Base-by-base conservation (phyloP, 2,329 filamentous ascomycete genomes). In the Aspergillus novoparasiticus region DNA sequence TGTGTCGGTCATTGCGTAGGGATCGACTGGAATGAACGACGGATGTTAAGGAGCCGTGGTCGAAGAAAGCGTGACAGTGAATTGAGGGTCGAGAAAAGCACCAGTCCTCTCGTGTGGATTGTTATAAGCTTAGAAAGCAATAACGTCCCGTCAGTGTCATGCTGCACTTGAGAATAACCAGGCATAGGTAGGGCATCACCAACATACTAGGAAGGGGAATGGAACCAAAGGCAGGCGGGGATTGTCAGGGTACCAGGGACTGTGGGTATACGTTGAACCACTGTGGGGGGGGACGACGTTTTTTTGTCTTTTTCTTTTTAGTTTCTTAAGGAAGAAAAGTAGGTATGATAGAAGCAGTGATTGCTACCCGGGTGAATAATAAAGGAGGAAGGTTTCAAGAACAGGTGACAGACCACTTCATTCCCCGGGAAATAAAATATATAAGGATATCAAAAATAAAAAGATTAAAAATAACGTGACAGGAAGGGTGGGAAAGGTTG, bases 1-100 rank as follows among this genome's bases (percentile, higher is more conserved):
- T 57, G 57, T 62, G 50, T 34, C 45, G 54, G 56, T 61, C 66
- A 69, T 68, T 61, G 60, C 60, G 66, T 60, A 61, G 39, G 34
- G 58, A 23, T 28, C 41, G 48, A 48, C 19, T 34, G 32, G 48
- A 59, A n/a, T 11, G 43, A 43, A 36, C 21, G 30, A 43, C 39
- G 23, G 55, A 34, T 21, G 36, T 32, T 32, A 5, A 16, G 39
- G n/a, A 39, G 21, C 23, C 6, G 55, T 21, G 6, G 34, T 43
- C 23, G 23, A 57, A 41, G 36, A 45, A 41, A 23, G 14, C 10
- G 9, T 34, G 57, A 46, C 12, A 32, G n/a, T 55, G 32, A 39
- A 55, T 39, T 23, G 51, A 16, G n/a, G 14, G 23, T 36, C 16
- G n/a, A 21, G 51, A 28, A 34, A 26, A n/a, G n/a, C 10, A 23